These are phyloP conservation scores for Theileria annulata DNA, from an alignment of 169 alveolate genomes.

Conservation along the genomic window DNA sequence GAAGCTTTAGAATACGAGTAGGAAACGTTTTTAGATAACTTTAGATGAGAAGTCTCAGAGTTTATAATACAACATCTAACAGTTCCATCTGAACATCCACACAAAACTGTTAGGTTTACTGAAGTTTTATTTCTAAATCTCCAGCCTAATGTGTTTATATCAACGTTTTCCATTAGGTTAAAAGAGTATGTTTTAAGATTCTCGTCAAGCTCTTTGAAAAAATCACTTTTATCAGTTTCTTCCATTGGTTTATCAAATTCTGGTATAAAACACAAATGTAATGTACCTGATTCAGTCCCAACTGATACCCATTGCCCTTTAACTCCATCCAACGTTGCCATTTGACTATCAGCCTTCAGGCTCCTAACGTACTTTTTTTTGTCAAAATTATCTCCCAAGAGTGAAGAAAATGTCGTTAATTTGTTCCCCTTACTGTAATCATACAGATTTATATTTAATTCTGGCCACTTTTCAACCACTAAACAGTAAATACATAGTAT, in stretches of 20 bases:
- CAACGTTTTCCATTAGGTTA: slow-evolving; percentile 2
- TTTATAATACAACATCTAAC: slow-evolving; percentile 38
- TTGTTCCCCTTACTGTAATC: neutral
- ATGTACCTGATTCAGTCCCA: slow-evolving; percentile 3
- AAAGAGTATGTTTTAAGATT: neutral
- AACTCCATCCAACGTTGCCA: neutral
- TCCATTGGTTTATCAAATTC: neutral
- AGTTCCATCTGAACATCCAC: slow-evolving; percentile 60
- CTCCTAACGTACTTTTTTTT: slow-evolving; percentile 15
- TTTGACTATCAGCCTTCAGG: slow-evolving; percentile 21
- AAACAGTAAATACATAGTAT: neutral
- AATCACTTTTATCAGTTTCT: neutral
- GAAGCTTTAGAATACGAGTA: slow-evolving; percentile 46
- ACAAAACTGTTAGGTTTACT: slow-evolving; percentile 24
- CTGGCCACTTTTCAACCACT: slow-evolving; percentile 30
- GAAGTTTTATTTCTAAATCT: slow-evolving; percentile 18
- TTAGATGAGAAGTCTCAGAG: neutral
- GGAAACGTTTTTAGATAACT: slow-evolving; percentile 36
- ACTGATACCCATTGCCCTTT: slow-evolving; percentile 25
- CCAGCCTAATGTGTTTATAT: slow-evolving; percentile 30
- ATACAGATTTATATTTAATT: slow-evolving; percentile 15
- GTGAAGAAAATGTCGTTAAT: slow-evolving; percentile 5
- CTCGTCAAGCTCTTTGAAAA: neutral
- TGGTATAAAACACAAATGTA: slow-evolving; percentile 4
- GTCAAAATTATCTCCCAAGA: slow-evolving; percentile 5